Conservation (phyloP, 2,329 filamentous ascomycete genomes). For the Botrytis sinoallii region DNA sequence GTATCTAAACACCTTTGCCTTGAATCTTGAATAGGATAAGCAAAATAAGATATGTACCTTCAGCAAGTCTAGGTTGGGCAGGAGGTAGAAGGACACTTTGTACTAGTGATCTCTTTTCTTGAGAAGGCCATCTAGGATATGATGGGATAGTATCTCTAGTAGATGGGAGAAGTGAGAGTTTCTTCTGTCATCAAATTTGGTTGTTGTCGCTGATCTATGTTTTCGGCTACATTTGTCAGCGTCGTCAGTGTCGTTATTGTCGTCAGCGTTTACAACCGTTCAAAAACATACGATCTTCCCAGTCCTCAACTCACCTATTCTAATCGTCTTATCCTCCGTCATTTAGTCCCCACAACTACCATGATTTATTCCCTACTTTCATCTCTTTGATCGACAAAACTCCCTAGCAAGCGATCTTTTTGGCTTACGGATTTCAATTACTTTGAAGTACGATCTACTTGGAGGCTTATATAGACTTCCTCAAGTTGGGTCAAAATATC, state of each 20-base stretch:
- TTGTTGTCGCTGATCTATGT: neutral
- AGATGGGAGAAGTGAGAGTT: neutral
- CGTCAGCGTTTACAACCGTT: neutral
- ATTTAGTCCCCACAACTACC: rapidly evolving
- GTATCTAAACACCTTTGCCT: neutral
- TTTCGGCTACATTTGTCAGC: neutral
- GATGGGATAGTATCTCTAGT: neutral
- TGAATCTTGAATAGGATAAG: neutral
- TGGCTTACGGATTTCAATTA: neutral
- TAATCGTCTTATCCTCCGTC: rapidly evolving
- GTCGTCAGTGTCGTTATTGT: neutral
- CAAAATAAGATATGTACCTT: neutral
- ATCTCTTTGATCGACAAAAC: neutral
- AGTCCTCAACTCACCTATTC: neutral
- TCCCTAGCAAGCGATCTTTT: neutral
- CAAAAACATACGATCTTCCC: neutral
- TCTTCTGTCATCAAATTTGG: neutral
- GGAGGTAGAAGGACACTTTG: neutral
- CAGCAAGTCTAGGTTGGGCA: neutral
- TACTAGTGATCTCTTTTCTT: neutral
- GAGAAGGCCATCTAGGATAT: neutral
- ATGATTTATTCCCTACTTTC: neutral
- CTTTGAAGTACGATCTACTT: neutral
- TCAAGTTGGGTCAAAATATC: neutral
- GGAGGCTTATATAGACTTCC: neutral